Conservation (phyloP, 495 filamentous ascomycete genomes). For the Glonium stellatum region DNA sequence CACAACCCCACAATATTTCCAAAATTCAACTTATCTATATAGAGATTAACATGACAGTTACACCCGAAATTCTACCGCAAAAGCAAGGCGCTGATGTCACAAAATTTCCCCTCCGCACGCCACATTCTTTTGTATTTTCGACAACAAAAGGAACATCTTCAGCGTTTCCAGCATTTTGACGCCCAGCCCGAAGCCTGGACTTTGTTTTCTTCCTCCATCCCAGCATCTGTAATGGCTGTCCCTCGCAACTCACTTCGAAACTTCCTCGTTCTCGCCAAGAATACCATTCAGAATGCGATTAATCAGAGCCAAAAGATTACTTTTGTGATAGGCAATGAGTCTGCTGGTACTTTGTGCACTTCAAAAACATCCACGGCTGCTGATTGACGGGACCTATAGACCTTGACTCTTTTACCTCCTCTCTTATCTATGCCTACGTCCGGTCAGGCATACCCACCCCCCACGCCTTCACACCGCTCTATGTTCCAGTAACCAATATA, state of each 20-base stretch:
- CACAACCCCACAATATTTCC: too few relatives aligned
- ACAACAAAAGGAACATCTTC: too few relatives aligned
- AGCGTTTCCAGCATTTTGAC: too few relatives aligned
- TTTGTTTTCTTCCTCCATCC: too few relatives aligned
- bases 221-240: constrained; percentile 3
- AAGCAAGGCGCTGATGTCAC: neutral
- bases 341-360: constrained; percentile 47
- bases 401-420: constrained; percentile 83
- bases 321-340: constrained; percentile 69
- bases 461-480: constrained; percentile 44
- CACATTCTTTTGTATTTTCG: too few relatives aligned
- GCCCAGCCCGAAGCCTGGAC: too few relatives aligned
- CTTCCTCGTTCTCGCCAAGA: constrained; percentile 31
- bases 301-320: constrained; percentile 36
- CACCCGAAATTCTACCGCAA: neutral
- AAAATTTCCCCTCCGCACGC: neutral
- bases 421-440: constrained; percentile 81
- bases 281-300: constrained; percentile 22
- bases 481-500: constrained; percentile 78
- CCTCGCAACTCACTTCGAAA: constrained; percentile 31
- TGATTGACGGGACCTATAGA: constrained; percentile 43
- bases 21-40: too few relatives aligned
- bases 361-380: neutral
- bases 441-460: constrained; percentile 47
- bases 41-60: too few relatives aligned